Evolutionary conservation across 2,329 filamentous ascomycete genomes (phyloP).

Genomic region (Tolypocladium album): DNA sequence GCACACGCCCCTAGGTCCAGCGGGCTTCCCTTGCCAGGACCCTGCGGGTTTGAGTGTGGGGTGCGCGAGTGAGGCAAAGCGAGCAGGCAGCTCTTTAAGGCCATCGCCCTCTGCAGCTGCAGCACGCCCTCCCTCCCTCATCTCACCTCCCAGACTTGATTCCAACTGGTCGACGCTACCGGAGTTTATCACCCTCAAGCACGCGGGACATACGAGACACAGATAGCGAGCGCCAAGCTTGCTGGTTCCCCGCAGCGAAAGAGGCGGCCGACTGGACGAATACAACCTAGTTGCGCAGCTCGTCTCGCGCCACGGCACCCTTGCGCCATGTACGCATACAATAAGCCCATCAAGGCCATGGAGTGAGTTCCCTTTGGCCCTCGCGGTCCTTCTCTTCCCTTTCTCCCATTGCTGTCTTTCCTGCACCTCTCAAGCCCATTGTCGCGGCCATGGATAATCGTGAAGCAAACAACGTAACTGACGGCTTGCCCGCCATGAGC

Average conservation of each 20-base stretch:
- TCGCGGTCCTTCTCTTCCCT: neutral
- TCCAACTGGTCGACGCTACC: neutral
- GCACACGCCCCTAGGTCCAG: neutral
- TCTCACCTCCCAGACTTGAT: neutral
- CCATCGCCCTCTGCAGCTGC: neutral
- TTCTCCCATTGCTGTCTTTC: constrained; percentile 2
- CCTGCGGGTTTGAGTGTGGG: neutral
- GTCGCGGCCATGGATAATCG: constrained; percentile 3
- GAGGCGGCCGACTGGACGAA: neutral
- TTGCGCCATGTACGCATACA: constrained; percentile 21
- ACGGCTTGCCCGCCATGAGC: constrained; percentile 12
- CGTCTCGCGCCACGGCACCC: neutral
- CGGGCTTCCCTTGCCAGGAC: neutral
- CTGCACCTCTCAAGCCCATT: neutral
- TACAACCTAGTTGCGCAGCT: neutral
- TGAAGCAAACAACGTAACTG: constrained; percentile 9
- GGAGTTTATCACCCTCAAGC: neutral
- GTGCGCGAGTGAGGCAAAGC: neutral
- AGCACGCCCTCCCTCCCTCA: neutral
- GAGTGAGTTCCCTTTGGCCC: constrained; percentile 18
- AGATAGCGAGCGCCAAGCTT: neutral
- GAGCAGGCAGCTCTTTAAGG: neutral
- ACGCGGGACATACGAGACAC: neutral
- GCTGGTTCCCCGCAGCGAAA: neutral
- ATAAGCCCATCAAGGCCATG: constrained; percentile 26